Evolutionary conservation across 2,329 filamentous ascomycete species (phyloP).

Genomic region (Trichoderma simmonsii): DNA sequence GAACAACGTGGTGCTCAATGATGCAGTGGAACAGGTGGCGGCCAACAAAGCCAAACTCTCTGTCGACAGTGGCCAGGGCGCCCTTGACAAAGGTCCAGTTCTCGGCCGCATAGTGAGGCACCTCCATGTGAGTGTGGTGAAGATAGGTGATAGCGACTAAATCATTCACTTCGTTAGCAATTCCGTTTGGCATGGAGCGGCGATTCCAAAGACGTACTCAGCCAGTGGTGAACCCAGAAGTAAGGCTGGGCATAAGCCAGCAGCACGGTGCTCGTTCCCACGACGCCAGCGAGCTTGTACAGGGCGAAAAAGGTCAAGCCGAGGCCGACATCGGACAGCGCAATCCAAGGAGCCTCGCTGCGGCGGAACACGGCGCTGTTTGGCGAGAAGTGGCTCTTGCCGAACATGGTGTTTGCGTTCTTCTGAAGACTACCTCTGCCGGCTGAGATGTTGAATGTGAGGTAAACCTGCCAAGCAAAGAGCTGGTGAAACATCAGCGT

Average conservation of each 20-base stretch:
- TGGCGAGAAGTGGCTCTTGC: slow-evolving; percentile 57
- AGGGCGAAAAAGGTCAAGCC: slow-evolving; percentile 48
- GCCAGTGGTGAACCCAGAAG: slow-evolving; percentile 69
- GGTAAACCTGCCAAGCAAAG: slow-evolving; percentile 62
- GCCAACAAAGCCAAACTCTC: slow-evolving; percentile 60
- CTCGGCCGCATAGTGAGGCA: slow-evolving; percentile 50
- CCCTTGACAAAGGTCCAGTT: slow-evolving; percentile 61
- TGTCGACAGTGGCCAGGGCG: slow-evolving; percentile 59
- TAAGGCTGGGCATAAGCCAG: slow-evolving; percentile 63
- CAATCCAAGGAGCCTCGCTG: slow-evolving; percentile 54
- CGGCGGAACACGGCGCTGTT: slow-evolving; percentile 58
- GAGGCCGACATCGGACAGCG: slow-evolving; percentile 59
- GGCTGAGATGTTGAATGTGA: slow-evolving; percentile 55
- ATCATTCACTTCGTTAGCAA: not conserved
- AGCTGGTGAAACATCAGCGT: slow-evolving; percentile 61
- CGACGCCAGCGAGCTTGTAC: slow-evolving; percentile 53
- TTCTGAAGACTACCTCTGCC: slow-evolving; percentile 2
- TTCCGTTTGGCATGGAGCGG: not conserved
- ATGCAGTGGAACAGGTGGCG: slow-evolving; percentile 63
- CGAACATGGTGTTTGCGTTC: slow-evolving; percentile 29
- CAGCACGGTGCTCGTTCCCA: slow-evolving; percentile 44
- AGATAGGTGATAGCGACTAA: slow-evolving; percentile 71
- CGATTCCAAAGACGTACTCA: slow-evolving; percentile 43
- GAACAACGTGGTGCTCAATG: slow-evolving; percentile 57
- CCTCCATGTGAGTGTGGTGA: slow-evolving; percentile 47